Percentiles rank a stretch among this genome's conserved stretches.
Evolutionary conservation across 2,329 filamentous ascomycete genomes (phyloP).

Genomic region (Pestalotiopsis sp.): DNA sequence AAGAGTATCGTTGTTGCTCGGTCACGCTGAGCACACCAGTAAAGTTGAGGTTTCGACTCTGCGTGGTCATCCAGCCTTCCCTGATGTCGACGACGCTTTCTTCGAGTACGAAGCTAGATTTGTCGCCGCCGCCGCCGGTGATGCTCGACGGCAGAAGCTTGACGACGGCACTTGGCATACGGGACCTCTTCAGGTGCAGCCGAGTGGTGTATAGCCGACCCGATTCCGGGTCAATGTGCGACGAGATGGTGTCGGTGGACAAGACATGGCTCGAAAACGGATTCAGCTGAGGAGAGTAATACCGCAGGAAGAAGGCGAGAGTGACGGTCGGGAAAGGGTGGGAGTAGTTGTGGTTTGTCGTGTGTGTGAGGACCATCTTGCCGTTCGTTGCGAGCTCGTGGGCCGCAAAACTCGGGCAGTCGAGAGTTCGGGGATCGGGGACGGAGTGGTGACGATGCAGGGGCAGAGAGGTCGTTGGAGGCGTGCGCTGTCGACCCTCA

Average conservation of each 20-base stretch:
- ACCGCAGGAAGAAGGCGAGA: slow-evolving; percentile 86
- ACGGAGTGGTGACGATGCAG: background rate
- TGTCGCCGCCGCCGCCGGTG: slow-evolving; percentile 68
- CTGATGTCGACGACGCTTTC: slow-evolving; percentile 77
- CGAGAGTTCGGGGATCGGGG: background rate
- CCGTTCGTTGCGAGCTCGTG: slow-evolving; percentile 12
- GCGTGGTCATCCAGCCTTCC: slow-evolving; percentile 81
- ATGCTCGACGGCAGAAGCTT: slow-evolving; percentile 74
- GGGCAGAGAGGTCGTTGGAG: background rate
- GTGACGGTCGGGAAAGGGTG: slow-evolving; percentile 85
- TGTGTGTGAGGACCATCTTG: slow-evolving; percentile 66
- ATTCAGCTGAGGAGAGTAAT: slow-evolving; percentile 71
- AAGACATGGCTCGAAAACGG: slow-evolving; percentile 82
- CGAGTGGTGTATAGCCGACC: slow-evolving; percentile 78
- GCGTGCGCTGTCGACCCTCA: background rate
- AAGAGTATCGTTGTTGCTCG: slow-evolving; percentile 71
- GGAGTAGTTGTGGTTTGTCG: slow-evolving; percentile 72
- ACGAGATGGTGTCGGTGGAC: slow-evolving; percentile 80
- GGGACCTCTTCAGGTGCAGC: slow-evolving; percentile 80
- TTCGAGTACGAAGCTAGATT: slow-evolving; percentile 80
- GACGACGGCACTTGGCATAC: slow-evolving; percentile 73
- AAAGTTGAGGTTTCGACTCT: slow-evolving; percentile 81
- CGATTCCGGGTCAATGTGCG: slow-evolving; percentile 71
- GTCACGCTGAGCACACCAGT: slow-evolving; percentile 79
- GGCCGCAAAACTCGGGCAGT: background rate